Evolutionary conservation across 257 asterid genomes (phyloP).

Genomic region (Solanum clarkiae): DNA sequence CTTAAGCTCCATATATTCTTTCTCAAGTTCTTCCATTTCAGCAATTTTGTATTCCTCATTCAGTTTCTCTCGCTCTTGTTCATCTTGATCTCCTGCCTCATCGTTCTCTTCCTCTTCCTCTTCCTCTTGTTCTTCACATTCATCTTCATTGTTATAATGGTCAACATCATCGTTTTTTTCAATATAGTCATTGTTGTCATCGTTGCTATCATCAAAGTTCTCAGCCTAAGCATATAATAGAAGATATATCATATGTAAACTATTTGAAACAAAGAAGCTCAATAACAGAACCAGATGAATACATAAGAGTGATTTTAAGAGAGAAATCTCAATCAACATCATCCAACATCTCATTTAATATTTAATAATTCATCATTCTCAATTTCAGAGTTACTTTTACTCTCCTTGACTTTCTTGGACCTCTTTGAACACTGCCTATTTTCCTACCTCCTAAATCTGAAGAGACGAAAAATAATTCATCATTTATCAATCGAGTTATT

Average conservation of each 20-base stretch:
- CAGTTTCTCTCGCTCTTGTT: not conserved
- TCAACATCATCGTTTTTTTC: slow-evolving; percentile 6
- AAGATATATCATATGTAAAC: not conserved
- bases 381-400: slow-evolving; percentile 37
- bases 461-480: not conserved
- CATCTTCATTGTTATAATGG: slow-evolving; percentile 5
- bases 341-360: slow-evolving; percentile 10
- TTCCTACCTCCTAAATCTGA: not conserved
- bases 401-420: slow-evolving; percentile 12
- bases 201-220: slow-evolving; percentile 3
- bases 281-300: not conserved
- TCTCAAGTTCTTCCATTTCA: slow-evolving; percentile 66
- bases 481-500: not conserved
- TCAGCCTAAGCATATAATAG: not conserved
- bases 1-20: slow-evolving; percentile 52
- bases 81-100: slow-evolving; percentile 10
- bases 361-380: slow-evolving; percentile 18
- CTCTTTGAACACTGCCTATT: slow-evolving; percentile 26
- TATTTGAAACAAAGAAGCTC: not conserved
- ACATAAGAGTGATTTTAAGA: not conserved
- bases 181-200: not conserved
- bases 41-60: slow-evolving; percentile 23
- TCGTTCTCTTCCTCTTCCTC: not conserved
- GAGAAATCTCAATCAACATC: slow-evolving; percentile 19
- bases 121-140: slow-evolving; percentile 14